Base-by-base conservation (phyloP, 306 rosid genomes). In the Hippophae tibetana region DNA sequence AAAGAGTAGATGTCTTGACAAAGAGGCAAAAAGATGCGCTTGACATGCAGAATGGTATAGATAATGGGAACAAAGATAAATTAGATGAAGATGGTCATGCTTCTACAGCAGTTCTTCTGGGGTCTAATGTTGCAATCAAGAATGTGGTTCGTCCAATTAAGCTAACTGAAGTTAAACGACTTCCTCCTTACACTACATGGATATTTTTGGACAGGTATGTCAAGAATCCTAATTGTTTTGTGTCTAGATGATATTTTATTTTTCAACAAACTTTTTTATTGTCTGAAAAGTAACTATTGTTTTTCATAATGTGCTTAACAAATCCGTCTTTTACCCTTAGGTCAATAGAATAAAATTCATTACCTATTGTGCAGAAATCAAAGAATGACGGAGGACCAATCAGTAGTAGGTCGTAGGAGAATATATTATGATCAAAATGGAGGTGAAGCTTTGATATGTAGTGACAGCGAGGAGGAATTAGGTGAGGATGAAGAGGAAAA, bases 311-410 rank as follows among this genome's bases (percentile, higher is more conserved):
- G 38, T 31, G 38, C 38, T 31, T 31, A 31, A 31, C 38, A 31
- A 23, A 48, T 61, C 26, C 60, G n/a, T 14, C 51, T 63, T 10
- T 64, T 68, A 43, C 7, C 41, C 47, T 49, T 1, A 8, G 6
- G 53, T 18, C 53, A 48, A 74, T 69, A 66, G 64, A 53, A 72
- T 52, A 66, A 44, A 56, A 60, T 45, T 43, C 27, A 52, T 66
- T 42, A 47, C 62, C 31, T 63, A 47, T 63, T 74, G 63, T 68
- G 58, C 83, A 93, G 99, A 84, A 93, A 93, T 74, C 99, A 93
- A 73, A 88, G 99, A 80, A 93, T 93, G 99, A 86, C 95, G 8
- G 99, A 93, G 74, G 99, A 93, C 86, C 99, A 93, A 63, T 93
- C 99, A 3, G 94, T 93, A 46, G 66, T 93, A 41, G 99, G 99